phyloP scores from a whole-genome alignment of 148 eudicot genomes.

The Selenicereus undatus region DNA sequence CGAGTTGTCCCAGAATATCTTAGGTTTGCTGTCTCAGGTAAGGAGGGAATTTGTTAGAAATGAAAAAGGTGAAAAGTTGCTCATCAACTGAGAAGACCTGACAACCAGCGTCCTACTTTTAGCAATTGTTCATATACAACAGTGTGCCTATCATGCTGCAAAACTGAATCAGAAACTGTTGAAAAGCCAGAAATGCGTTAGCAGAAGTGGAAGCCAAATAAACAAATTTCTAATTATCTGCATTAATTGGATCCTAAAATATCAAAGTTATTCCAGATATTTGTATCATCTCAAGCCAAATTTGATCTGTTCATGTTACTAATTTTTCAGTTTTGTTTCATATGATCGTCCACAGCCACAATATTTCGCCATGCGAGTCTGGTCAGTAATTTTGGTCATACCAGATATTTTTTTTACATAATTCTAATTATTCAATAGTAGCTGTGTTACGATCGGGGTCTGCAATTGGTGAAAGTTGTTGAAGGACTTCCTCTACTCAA shows the following conservation, averaged over 20 bases:
- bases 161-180: not conserved
- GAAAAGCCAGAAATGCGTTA: not conserved
- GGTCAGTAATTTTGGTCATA: not conserved
- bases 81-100: not conserved
- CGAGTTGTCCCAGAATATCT: not conserved
- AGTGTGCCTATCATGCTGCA: not conserved
- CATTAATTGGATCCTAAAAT: not conserved
- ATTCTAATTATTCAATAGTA: not conserved
- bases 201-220: not conserved
- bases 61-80: not conserved
- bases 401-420: not conserved
- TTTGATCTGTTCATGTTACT: not conserved
- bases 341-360: not conserved
- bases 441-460: not conserved
- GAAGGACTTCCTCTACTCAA: not conserved
- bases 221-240: not conserved
- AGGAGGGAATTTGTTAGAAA: not conserved
- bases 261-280: not conserved
- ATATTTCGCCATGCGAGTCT: too few relatives aligned
- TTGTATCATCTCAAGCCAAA: not conserved
- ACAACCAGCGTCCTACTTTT: not conserved
- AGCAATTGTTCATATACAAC: not conserved
- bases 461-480: not conserved
- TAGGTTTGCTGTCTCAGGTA: not conserved
- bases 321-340: not conserved